Conservation (phyloP, 1,284 basidiomycete genomes). For the Meira nashicola region DNA sequence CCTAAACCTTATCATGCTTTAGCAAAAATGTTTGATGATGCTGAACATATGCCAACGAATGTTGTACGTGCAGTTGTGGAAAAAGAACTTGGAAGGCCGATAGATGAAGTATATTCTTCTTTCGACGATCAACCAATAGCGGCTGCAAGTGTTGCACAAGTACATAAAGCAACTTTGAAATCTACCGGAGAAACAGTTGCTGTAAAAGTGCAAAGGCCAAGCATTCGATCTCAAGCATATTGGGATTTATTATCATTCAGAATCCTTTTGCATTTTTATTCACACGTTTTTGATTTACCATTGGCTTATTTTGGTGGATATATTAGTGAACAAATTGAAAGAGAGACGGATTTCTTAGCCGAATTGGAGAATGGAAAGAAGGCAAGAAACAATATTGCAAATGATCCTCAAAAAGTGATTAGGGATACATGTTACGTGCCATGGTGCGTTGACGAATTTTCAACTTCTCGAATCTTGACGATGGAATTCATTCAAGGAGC, state of each 20-base stretch:
- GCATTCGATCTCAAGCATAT: slow-evolving; percentile 39
- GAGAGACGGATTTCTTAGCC: slow-evolving; percentile 35
- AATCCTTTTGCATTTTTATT: slow-evolving; percentile 36
- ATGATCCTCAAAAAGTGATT: slow-evolving; percentile 27
- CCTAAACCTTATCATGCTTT: slow-evolving; percentile 44
- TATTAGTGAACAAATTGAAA: slow-evolving; percentile 36
- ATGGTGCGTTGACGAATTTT: slow-evolving; percentile 26
- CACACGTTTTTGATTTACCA: slow-evolving; percentile 40
- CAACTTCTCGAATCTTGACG: slow-evolving; percentile 30
- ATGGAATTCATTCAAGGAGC: slow-evolving; percentile 44
- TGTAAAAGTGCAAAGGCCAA: slow-evolving; percentile 44
- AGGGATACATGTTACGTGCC: slow-evolving; percentile 41
- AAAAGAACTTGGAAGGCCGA: slow-evolving; percentile 29
- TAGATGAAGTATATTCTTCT: slow-evolving; percentile 28
- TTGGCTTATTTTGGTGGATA: slow-evolving; percentile 35
- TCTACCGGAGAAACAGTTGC: slow-evolving; percentile 29
- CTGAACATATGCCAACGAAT: slow-evolving; percentile 27
- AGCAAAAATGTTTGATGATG: slow-evolving; percentile 43
- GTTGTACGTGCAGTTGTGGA: slow-evolving; percentile 33
- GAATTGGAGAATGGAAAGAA: slow-evolving; percentile 33
- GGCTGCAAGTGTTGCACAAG: slow-evolving; percentile 42
- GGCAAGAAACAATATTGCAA: slow-evolving; percentile 30
- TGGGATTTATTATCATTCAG: slow-evolving; percentile 42
- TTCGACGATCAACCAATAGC: slow-evolving; percentile 37
- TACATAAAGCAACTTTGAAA: slow-evolving; percentile 36